These are phyloP conservation scores for Zasmidium cellare DNA, from an alignment of 2,329 filamentous ascomycete genomes.

Conservation along the genomic window DNA sequence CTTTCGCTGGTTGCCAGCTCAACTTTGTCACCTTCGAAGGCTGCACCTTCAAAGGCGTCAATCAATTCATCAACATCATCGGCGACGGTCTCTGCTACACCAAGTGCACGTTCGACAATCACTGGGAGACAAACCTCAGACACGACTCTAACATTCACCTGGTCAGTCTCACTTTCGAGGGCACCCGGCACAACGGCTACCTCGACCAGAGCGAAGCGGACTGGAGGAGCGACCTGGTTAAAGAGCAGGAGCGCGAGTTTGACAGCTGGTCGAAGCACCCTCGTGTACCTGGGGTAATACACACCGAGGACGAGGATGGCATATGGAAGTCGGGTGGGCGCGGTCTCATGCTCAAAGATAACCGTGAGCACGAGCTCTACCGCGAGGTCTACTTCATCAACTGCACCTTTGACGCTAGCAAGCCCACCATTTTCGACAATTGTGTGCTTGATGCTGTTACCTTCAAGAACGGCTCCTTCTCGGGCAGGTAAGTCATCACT, in stretches of 20 bases:
- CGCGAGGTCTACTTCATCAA: not conserved
- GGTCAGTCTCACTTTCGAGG: not conserved
- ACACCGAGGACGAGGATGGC: too few species aligned
- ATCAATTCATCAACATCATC: not conserved
- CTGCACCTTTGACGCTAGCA: not conserved
- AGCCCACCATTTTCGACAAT: constrained; percentile 1
- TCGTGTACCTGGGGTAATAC: too few species aligned
- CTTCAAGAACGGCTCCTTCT: constrained; percentile 3
- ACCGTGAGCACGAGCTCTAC: not conserved
- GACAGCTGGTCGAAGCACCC: too few species aligned
- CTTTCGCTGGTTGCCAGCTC: too few species aligned
- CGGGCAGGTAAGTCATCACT: not conserved
- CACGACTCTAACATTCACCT: not conserved
- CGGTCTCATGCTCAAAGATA: not conserved
- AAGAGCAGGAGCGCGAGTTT: too few species aligned
- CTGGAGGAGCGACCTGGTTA: too few species aligned
- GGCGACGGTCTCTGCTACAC: not conserved
- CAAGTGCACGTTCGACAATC: not conserved
- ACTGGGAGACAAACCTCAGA: not conserved
- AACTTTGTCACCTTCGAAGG: too few species aligned
- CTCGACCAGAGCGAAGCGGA: too few species aligned
- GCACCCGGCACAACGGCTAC: too few species aligned
- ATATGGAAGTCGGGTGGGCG: not conserved
- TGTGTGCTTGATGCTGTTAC: not conserved
- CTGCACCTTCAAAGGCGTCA: too few species aligned